Percentiles rank a stretch among this genome's conserved stretches.
Conservation (phyloP, 352 stramenopile genomes). For the Pythium phragmiticola region DNA sequence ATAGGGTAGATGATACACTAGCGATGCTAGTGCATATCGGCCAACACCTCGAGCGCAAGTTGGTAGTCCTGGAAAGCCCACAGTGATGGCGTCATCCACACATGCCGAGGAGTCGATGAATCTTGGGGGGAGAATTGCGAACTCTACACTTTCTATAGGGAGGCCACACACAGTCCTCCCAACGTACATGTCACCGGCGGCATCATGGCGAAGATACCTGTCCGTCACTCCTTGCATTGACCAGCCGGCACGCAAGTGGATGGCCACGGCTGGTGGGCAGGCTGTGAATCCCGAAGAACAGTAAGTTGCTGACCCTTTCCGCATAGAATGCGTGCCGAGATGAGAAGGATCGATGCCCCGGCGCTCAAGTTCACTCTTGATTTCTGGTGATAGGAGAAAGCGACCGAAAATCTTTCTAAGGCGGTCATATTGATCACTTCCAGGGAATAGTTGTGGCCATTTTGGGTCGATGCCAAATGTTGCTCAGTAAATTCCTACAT, state of each 20-base stretch:
- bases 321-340: neutral
- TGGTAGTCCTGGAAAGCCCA: no score
- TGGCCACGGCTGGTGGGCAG: conserved; percentile 17
- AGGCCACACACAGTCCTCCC: conserved; percentile 22
- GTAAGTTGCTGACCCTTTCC: conserved; percentile 24
- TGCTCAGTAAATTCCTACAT: conserved; percentile 18
- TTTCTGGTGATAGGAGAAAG: conserved; percentile 1
- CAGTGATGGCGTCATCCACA: no score
- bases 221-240: conserved; percentile 24
- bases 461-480: conserved; percentile 10
- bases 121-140: no score
- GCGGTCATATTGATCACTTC: conserved; percentile 25
- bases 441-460: conserved; percentile 19
- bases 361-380: conserved; percentile 17
- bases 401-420: conserved; percentile 22
- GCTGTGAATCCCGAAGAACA: conserved; percentile 26
- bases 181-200: conserved; percentile 27
- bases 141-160: no score
- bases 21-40: no score
- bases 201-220: conserved; percentile 28
- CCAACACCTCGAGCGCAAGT: no score
- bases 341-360: conserved; percentile 17
- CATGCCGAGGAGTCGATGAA: no score
- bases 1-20: no score
- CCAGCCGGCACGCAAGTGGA: conserved; percentile 27